Conservation (phyloP, 177 flowering plant genomes). For the Vitis hybrid region DNA sequence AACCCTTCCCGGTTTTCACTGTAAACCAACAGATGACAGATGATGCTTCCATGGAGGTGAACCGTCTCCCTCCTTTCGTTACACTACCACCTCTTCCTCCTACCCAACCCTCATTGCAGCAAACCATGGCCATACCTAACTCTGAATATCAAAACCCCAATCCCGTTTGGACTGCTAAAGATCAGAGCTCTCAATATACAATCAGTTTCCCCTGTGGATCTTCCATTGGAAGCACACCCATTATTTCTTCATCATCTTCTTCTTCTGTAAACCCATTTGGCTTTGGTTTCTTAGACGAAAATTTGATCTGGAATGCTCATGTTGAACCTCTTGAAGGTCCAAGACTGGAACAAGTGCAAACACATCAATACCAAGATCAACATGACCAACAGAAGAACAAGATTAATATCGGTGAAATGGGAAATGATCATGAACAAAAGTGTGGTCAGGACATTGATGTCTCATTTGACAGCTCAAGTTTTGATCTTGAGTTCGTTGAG, state of each 20-base stretch:
- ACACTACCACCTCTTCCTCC: constrained; percentile 12
- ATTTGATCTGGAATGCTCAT: constrained; percentile 19
- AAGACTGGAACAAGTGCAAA: constrained; percentile 10
- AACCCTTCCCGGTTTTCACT: constrained; percentile 23
- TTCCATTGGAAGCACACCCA: constrained; percentile 10
- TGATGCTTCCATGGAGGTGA: neutral
- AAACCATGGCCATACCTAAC: too few species aligned
- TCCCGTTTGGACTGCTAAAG: neutral
- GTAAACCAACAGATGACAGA: neutral
- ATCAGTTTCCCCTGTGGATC: neutral
- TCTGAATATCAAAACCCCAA: constrained; percentile 17
- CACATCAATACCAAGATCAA: constrained; percentile 9
- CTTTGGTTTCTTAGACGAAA: constrained; percentile 25
- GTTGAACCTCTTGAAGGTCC: constrained; percentile 16
- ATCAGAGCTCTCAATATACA: too few species aligned
- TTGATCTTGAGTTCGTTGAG: constrained; percentile 47
- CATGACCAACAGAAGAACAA: neutral
- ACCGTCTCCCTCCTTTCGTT: neutral
- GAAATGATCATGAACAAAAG: neutral
- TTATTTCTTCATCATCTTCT: constrained; percentile 5
- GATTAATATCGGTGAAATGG: constrained; percentile 13
- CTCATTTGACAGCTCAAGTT: constrained; percentile 22
- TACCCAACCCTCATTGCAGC: neutral
- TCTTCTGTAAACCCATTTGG: constrained; percentile 25
- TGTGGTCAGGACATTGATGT: constrained; percentile 15